Base-by-base conservation (phyloP, 2,329 filamentous ascomycete genomes). In the Fusarium succisae region DNA sequence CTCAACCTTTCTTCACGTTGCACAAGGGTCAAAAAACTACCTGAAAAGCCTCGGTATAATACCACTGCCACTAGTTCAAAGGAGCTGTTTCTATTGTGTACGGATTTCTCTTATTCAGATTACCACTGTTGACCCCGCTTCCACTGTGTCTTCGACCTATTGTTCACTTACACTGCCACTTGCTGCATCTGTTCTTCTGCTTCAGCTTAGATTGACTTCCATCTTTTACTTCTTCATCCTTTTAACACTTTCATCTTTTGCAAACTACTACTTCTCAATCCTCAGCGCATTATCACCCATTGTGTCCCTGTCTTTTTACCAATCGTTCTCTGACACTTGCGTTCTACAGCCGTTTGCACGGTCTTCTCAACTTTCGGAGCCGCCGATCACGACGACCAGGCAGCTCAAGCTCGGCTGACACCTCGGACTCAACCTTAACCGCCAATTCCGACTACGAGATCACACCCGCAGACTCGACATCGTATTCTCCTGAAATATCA, bases 341-440 rank as follows among this genome's bases (percentile, higher is more conserved):
- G 17, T 64, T 65, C 30, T 55, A 56, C 45, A 77, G 77, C 67
- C 77, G 75, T 45, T 57, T 78, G 51, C 70, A 72, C 72, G 59
- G 69, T 59, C 61, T 77, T 38, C 62, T 78, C 17, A 69, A 56
- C 45, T 77, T 77, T 74, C 68, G 76, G 60, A 66, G 59, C 51
- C 71, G 66, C 66, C 74, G 66, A 70, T 71, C 70, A 62, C 75
- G 77, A 63, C 75, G 77, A 54, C 71, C 62, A 60, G 64, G 64
- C 70, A 76, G 76, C 56, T 66, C 72, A 64, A 70, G 72, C 56
- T 79, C 76, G 37, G 60, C 64, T 73, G 72, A 72, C 55, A 66
- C 69, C n/a, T 68, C 66, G 26, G 66, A 55, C 55, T 75, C 72
- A 59, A 76, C 66, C 32, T 66, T 71, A 51, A 73, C 70, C 53